Evolutionary conservation across 495 filamentous ascomycete species (phyloP), one percentile per base, ranked within the genome.

Genomic region (Neurospora sp.): DNA sequence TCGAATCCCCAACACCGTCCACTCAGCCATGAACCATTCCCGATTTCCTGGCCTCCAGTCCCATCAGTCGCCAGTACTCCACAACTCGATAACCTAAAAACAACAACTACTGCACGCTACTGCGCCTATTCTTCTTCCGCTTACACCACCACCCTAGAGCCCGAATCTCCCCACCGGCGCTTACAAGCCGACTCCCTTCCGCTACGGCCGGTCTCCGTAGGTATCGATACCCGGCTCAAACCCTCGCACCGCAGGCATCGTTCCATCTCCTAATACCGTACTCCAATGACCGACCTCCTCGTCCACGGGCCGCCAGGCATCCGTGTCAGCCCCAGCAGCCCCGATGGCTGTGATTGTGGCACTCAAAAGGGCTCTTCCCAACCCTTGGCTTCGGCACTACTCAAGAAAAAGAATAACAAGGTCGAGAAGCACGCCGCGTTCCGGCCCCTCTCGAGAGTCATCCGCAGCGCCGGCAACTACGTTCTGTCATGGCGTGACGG

Each of bases 401-500:
- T 42, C 7, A 76, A 73, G 71, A 27, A 27, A 9, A 77, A 73
- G 72, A 76, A 70, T 37, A 72, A 42, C 16, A 70, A 48, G 39
- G 39, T 68, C 3, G 48, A 65, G 16, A 68, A 71, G 69, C 73
- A 72, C 40, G 73, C 48, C 12, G 41, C 71, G 20, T 73, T 73
- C 22, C 72, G 65, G 39, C 76, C 76, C 18, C 44, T 81, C 16
- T 71, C 77, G 2, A 74, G 48, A 69, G 65, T 78, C 61, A 41
- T 81, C 40, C 74, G 73, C 27, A 39, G 71, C 20, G 82, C 83
- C 42, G 84, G 83, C n/a, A 84, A 87, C 72, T 79, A 85, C 2
- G 78, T 87, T 39, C 76, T 83, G 70, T 79, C 83, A 39, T 85
- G 85, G 78, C 83, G 85, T 68, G 89, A 91, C 81, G 88, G 88